Evolutionary conservation across 2,329 filamentous ascomycete genomes (phyloP).

Genomic region (Fusarium sarcochroum): DNA sequence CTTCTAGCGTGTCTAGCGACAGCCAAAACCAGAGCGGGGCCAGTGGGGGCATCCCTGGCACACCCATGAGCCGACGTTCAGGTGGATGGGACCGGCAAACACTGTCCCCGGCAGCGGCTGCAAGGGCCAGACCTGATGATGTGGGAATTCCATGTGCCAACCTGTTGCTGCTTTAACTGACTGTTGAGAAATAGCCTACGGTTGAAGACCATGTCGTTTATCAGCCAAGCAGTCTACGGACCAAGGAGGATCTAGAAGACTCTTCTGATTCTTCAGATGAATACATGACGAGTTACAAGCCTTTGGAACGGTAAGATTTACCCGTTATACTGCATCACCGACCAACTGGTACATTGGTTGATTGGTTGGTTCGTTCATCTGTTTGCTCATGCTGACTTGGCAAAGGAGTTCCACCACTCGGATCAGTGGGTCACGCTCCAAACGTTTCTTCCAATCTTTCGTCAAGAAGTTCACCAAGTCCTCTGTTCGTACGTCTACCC

Average conservation of each 20-base stretch:
- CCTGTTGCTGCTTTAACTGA: constrained; percentile 22
- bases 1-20: constrained; percentile 42
- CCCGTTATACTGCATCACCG: background rate
- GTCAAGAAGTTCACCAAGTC: constrained; percentile 43
- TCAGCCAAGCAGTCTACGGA: constrained; percentile 19
- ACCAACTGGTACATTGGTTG: background rate
- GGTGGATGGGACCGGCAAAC: constrained; percentile 45
- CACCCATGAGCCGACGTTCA: constrained; percentile 39
- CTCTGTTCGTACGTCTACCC: constrained; percentile 35
- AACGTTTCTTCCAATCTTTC: constrained; percentile 42
- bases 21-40: constrained; percentile 35
- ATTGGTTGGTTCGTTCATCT: background rate
- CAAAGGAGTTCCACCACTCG: constrained; percentile 18
- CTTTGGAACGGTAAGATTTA: constrained; percentile 37
- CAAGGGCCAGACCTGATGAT: constrained; percentile 35
- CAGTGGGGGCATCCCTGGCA: constrained; percentile 39
- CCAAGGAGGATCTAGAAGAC: constrained; percentile 29
- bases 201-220: constrained; percentile 22
- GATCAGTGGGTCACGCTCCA: constrained; percentile 35
- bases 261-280: constrained; percentile 44
- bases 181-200: constrained; percentile 15
- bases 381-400: constrained; percentile 28
- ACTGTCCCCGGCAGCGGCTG: constrained; percentile 38
- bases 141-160: constrained; percentile 17
- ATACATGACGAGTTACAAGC: constrained; percentile 30